Evolutionary conservation across 2,329 filamentous ascomycete genomes (phyloP).

Genomic region (Rhytidhysteron rufulum): DNA sequence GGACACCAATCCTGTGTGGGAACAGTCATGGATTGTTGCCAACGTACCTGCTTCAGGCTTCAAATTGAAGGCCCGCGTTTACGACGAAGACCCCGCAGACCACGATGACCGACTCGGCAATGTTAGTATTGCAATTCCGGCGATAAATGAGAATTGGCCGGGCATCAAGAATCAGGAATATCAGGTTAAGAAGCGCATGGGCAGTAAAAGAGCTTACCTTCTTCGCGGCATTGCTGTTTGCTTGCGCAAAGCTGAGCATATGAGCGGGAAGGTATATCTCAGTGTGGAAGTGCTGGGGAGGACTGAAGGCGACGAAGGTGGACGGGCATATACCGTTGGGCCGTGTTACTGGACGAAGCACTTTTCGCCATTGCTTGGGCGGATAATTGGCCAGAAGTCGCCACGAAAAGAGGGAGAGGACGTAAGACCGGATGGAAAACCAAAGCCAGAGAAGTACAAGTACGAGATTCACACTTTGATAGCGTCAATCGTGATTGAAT

Average conservation of each 20-base stretch:
- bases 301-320: slow-evolving; percentile 61
- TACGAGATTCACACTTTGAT: slow-evolving; percentile 45
- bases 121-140: slow-evolving; percentile 64
- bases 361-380: slow-evolving; percentile 83
- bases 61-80: slow-evolving; percentile 77
- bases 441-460: slow-evolving; percentile 69
- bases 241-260: slow-evolving; percentile 58
- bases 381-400: slow-evolving; percentile 65
- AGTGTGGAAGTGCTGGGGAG: slow-evolving; percentile 75
- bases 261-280: slow-evolving; percentile 67
- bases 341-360: slow-evolving; percentile 77
- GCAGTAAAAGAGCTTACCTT: slow-evolving; percentile 81
- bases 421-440: slow-evolving; percentile 42
- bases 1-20: slow-evolving; percentile 73
- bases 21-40: slow-evolving; percentile 81
- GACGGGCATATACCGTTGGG: slow-evolving; percentile 74
- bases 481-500: not conserved
- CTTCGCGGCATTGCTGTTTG: slow-evolving; percentile 65
- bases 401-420: slow-evolving; percentile 36
- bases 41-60: slow-evolving; percentile 81
- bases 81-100: slow-evolving; percentile 85
- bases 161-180: slow-evolving; percentile 64
- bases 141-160: slow-evolving; percentile 62
- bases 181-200: slow-evolving; percentile 76
- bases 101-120: slow-evolving; percentile 86